A percentile compares a stretch with the other conserved stretches of the same genome.
Conservation (phyloP, 768 basidiomycete species). For the Austroboletus eburneus region DNA sequence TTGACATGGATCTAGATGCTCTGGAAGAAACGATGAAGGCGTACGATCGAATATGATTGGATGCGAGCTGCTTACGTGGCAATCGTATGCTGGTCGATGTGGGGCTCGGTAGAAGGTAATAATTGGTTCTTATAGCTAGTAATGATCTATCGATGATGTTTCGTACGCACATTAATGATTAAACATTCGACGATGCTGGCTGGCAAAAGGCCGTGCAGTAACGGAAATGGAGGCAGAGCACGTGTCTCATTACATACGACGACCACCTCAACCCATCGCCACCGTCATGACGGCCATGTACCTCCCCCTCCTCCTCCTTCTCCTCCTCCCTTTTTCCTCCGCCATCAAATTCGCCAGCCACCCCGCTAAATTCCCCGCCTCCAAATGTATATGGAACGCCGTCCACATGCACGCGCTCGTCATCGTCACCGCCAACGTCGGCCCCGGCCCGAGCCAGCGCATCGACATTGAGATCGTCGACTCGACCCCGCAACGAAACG, state of each 20-base stretch:
- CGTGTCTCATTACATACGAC: too few species aligned
- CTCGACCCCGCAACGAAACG: conserved; percentile 77
- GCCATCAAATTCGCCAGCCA: conserved; percentile 86
- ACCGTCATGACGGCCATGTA: conserved; percentile 4
- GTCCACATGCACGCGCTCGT: conserved; percentile 84
- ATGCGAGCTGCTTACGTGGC: too few species aligned
- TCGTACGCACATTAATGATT: too few species aligned
- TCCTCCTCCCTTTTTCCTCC: conserved; percentile 27
- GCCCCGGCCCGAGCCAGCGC: conserved; percentile 68
- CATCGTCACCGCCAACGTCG: conserved; percentile 93
- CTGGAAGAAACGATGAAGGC: conserved; percentile 31
- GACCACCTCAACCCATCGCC: neutral
- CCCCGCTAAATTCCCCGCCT: conserved; percentile 65
- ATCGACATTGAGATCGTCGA: conserved; percentile 95
- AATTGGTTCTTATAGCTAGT: too few species aligned
- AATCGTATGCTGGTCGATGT: too few species aligned
- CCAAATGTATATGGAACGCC: conserved; percentile 95
- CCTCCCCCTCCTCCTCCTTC: neutral
- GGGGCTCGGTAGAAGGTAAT: too few species aligned
- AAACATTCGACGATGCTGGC: too few species aligned
- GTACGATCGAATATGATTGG: conserved; percentile 19
- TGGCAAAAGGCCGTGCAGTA: too few species aligned
- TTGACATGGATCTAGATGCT: conserved; percentile 26
- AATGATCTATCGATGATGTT: conserved; percentile 4
- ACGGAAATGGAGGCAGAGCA: too few species aligned